Evolutionary conservation across 352 stramenopile species (phyloP), one percentile per base, ranked within the genome.

Genomic region (Peronospora belbahrii): DNA sequence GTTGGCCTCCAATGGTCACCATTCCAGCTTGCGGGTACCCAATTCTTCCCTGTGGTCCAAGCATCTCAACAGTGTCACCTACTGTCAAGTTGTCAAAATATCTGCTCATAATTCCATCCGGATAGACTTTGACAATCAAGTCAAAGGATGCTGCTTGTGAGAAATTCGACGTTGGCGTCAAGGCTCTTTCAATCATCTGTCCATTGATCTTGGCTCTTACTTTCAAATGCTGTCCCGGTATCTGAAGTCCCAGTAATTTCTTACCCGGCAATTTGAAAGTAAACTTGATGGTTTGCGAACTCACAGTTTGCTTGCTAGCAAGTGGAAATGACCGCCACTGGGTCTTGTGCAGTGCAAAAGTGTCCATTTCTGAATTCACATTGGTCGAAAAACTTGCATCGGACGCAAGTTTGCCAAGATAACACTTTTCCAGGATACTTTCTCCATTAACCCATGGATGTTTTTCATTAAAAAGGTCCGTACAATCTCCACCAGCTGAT

Each of bases 381-480:
- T 10, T 34, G 3, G 31, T 4, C 10, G 20, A 37, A 1, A 83
- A n/a, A n/a, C n/a, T 50, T 11, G 72, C 83, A 24, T 83, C 67
- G 4, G 62, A 64, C 28, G 87, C 76, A 27, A 93, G 37, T 11
- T 70, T 57, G 2, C 79, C 82, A 13, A 93, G 70, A 35, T 76
- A 78, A 61, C 82, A 93, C 67, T 90, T 90, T 48, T 91, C 74
- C n/a, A 96, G 59, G 82, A 95, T 95, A 41, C 67, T 64, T 57
- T 94, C 80, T 40, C 71, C 78, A 57, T 97, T 98, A 14, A 98
- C 88, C 91, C 94, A 98, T 15, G 69, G 59, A 64, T 98, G 95
- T 61, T 97, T 95, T 60, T 98, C 97, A 51, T 98, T 95, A 68
- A 98, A 99, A 5, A 98, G 63, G 20, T 73, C 74, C 2, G 95